Base-by-base conservation (phyloP, 164 flowering plant genomes). In the Paratinospora sagittata region DNA sequence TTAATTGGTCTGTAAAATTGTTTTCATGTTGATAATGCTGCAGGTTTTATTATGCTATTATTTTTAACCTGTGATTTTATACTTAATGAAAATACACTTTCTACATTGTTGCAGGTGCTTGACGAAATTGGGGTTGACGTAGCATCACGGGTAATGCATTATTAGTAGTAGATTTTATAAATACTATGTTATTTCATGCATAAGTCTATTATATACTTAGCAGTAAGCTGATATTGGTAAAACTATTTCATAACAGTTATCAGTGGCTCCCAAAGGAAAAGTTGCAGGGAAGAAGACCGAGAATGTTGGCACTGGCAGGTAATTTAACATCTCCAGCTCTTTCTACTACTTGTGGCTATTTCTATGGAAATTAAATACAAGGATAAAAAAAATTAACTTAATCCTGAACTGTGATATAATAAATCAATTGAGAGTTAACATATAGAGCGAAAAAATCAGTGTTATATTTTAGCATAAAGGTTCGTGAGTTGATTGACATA, bases 121-220 rank as follows among this genome's bases (percentile, higher is more conserved):
- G 98, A 94, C 81, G 98, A 94, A 81, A 94, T 94, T 70, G 97
- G 98, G 65, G 90, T 94, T 39, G 97, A 91, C 80, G 83, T 94
- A 77, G 96, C 97, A 41, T 90, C 98, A 63, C 98, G 91, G 98
- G 98, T 94, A n/a, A n/a, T n/a, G n/a, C 73, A 21, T 88, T 78
- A 8, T 68, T 66, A 61, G 14, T 52, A 26, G 5, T 9, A 47
- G 52, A 47, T 2, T 16, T 10, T 47, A 47, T 47, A 14, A 47
- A 14, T 6, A 47, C 13, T 16, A 10, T 10, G 52, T 47, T 47
- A 14, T 10, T 64, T 68, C 49, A 5, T 69, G 68, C 6, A 13
- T n/a, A 13, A 52, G 24, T 23, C 6, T 67, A 24, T 58, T 7
- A 39, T 67, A 27, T 36, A 21, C 49, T 23, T 67, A 23, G 12